Percentiles rank a stretch among this genome's conserved stretches.
Conservation (phyloP, 345 rosid genomes). For the Psidium guajava region DNA sequence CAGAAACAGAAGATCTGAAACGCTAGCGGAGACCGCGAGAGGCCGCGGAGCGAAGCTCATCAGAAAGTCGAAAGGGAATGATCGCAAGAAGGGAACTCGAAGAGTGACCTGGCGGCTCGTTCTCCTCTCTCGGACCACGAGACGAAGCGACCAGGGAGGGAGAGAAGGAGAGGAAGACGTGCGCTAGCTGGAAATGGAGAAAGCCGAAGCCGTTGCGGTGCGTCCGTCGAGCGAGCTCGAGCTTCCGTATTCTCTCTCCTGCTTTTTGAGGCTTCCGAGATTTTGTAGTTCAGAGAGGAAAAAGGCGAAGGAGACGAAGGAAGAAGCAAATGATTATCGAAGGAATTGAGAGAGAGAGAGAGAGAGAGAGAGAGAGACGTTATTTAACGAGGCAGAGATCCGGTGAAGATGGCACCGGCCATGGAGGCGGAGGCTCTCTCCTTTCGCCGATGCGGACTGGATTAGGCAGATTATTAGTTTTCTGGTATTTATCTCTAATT, state of each 20-base stretch:
- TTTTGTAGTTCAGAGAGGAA: constrained; percentile 6
- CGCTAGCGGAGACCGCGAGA: neutral
- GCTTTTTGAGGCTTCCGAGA: constrained; percentile 15
- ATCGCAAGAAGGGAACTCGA: neutral
- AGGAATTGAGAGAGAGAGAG: neutral
- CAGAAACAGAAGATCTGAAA: neutral
- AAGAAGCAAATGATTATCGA: neutral
- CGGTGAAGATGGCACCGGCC: constrained; percentile 39
- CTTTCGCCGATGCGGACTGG: neutral
- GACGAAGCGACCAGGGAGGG: constrained; percentile 9
- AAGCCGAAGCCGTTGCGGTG: neutral
- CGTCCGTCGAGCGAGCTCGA: neutral
- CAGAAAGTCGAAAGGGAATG: neutral
- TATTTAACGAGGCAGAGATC: constrained; percentile 19
- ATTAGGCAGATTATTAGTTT: neutral
- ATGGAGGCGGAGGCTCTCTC: neutral
- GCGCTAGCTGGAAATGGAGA: neutral
- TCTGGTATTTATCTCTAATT: neutral
- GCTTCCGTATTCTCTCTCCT: constrained; percentile 12
- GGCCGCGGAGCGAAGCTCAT: neutral
- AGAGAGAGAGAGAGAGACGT: neutral
- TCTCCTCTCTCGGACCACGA: neutral
- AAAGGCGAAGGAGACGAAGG: neutral
- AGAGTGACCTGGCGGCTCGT: neutral
- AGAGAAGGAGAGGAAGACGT: neutral